These are phyloP conservation scores for Senna siamea DNA, from an alignment of 306 rosid species.

Conservation along the genomic window DNA sequence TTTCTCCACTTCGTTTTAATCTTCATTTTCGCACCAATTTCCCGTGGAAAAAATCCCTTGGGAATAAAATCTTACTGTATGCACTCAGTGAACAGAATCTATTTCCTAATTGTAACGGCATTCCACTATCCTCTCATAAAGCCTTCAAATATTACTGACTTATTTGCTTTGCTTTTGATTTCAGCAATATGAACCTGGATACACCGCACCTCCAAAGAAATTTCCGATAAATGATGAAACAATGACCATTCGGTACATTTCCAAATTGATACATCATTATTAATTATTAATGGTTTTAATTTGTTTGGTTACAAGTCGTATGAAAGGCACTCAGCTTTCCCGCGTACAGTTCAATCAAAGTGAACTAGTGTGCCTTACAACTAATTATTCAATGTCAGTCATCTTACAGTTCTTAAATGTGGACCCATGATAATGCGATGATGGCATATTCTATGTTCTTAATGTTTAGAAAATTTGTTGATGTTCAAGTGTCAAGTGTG, in stretches of 20 bases:
- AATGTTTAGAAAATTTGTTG: not conserved
- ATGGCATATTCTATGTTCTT: too few species aligned
- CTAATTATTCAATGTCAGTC: constrained; percentile 27
- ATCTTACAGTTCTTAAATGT: constrained; percentile 25
- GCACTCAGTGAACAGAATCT: not conserved
- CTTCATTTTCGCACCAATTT: not conserved
- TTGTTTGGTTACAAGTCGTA: constrained; percentile 16
- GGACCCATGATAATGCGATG: constrained; percentile 8
- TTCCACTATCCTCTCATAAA: not conserved
- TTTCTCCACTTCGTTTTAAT: not conserved
- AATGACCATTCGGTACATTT: constrained; percentile 72
- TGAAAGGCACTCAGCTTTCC: constrained; percentile 37
- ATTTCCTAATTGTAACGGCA: not conserved
- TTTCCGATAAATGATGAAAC: constrained; percentile 58
- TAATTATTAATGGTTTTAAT: constrained; percentile 4
- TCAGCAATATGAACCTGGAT: constrained; percentile 90
- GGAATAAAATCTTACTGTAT: not conserved
- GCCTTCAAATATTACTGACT: not conserved
- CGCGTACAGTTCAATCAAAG: constrained; percentile 43
- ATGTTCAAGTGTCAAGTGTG: not conserved
- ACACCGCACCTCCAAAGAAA: constrained; percentile 72
- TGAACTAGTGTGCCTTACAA: constrained; percentile 26
- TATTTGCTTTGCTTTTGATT: not conserved
- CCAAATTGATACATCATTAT: not conserved
- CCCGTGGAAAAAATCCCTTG: not conserved